A percentile compares a stretch with the other conserved stretches of the same genome.
Evolutionary conservation across 257 asterid genomes (phyloP).

Genomic region (Cynanchum wilfordii): DNA sequence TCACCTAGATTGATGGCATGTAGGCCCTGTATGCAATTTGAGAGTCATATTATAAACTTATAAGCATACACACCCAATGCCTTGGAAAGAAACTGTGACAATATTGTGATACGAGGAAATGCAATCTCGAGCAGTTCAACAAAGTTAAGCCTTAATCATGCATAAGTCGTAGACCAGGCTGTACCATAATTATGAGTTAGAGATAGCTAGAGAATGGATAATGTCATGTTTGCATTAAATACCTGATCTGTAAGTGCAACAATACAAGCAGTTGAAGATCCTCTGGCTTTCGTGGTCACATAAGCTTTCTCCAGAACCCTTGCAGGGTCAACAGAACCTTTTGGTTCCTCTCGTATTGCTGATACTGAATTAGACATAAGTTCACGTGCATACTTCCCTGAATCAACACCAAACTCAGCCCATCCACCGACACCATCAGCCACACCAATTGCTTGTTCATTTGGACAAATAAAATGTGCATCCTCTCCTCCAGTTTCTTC

Average conservation of each 20-base stretch:
- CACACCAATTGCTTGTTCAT: slow-evolving; percentile 78
- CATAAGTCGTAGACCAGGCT: neutral
- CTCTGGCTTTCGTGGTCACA: slow-evolving; percentile 60
- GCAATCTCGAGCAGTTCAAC: neutral
- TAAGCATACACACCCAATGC: neutral
- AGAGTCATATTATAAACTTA: neutral
- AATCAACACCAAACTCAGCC: slow-evolving; percentile 86
- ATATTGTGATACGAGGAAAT: neutral
- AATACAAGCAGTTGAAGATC: slow-evolving; percentile 95
- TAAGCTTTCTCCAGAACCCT: slow-evolving; percentile 88
- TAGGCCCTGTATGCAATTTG: slow-evolving; percentile 52
- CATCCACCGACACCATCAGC: slow-evolving; percentile 99
- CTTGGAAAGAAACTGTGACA: neutral
- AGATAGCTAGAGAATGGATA: neutral
- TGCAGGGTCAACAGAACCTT: slow-evolving; percentile 75
- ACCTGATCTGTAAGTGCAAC: slow-evolving; percentile 89
- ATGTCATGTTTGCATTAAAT: neutral
- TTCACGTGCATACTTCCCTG: slow-evolving; percentile 85
- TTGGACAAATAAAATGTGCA: slow-evolving; percentile 85
- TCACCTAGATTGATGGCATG: slow-evolving; percentile 91
- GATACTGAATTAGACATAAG: slow-evolving; percentile 76
- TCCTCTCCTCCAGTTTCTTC: slow-evolving; percentile 98
- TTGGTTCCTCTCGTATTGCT: slow-evolving; percentile 76
- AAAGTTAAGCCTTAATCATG: neutral
- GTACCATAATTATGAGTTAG: neutral